phyloP scores from a whole-genome alignment of 306 rosid genomes.

The Lathyrus sativus region DNA sequence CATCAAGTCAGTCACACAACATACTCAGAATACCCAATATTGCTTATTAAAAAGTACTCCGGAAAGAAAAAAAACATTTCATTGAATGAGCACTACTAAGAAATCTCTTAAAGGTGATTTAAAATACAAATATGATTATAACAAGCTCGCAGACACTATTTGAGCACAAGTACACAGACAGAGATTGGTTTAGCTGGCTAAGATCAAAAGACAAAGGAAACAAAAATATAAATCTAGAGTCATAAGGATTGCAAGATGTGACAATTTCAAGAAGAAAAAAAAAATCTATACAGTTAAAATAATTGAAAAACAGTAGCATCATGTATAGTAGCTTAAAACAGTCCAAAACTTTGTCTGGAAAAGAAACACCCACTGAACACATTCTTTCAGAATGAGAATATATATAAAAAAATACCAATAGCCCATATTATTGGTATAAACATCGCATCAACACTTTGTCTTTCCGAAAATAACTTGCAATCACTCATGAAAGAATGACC shows the following conservation, averaged over 20 bases:
- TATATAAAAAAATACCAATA: neutral
- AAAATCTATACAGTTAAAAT: neutral
- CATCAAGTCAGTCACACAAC: constrained; percentile 12
- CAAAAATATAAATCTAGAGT: neutral
- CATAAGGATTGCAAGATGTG: neutral
- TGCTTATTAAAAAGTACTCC: neutral
- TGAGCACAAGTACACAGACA: neutral
- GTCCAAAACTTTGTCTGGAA: neutral
- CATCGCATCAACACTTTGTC: neutral
- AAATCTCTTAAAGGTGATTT: neutral
- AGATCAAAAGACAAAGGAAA: constrained; percentile 6
- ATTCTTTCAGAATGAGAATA: neutral
- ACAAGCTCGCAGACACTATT: neutral
- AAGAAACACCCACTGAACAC: neutral
- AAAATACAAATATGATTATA: constrained; percentile 16
- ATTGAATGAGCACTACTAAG: constrained; percentile 7
- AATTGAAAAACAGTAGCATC: neutral
- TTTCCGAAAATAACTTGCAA: neutral
- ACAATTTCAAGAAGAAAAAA: neutral
- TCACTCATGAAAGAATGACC: neutral
- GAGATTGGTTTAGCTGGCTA: neutral
- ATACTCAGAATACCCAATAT: neutral
- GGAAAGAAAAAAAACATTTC: constrained; percentile 11
- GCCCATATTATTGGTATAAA: neutral
- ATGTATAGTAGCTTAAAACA: constrained; percentile 9